Evolutionary conservation across 2,329 filamentous ascomycete genomes (phyloP).

Genomic region (Fusarium chlamydosporum): DNA sequence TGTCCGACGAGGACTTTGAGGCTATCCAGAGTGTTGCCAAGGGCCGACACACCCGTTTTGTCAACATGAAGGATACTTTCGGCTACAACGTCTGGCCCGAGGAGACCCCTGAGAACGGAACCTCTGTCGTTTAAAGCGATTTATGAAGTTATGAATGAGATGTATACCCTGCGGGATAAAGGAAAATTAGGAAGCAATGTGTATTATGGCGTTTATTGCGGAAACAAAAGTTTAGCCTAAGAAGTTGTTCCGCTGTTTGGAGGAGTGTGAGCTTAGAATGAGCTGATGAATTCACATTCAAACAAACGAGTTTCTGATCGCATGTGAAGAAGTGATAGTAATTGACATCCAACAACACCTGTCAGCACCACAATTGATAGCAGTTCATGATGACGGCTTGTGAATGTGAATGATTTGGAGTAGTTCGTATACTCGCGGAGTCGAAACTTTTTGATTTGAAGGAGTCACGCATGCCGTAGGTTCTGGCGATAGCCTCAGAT

Average conservation of each 20-base stretch:
- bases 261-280: constrained; percentile 1
- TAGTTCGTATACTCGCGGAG: no score
- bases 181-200: constrained; percentile 5
- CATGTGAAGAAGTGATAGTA: background rate
- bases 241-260: background rate
- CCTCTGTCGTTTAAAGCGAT: constrained; percentile 28
- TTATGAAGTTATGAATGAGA: constrained; percentile 32
- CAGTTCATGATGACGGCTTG: no score
- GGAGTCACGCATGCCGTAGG: no score
- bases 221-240: constrained; percentile 2
- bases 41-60: constrained; percentile 77
- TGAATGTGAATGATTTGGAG: no score
- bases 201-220: constrained; percentile 36
- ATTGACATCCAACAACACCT: background rate
- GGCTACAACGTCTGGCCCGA: constrained; percentile 79
- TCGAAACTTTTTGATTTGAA: no score
- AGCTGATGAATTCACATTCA: constrained; percentile 3
- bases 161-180: constrained; percentile 31
- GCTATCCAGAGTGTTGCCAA: constrained; percentile 57
- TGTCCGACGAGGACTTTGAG: constrained; percentile 69
- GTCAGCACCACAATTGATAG: background rate
- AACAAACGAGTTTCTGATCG: background rate
- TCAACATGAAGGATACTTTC: constrained; percentile 87
- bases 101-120: constrained; percentile 56
- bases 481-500: background rate